These are phyloP conservation scores for Fusarium verticillioides DNA, from an alignment of 2,329 filamentous ascomycete species.

Conservation along the genomic window DNA sequence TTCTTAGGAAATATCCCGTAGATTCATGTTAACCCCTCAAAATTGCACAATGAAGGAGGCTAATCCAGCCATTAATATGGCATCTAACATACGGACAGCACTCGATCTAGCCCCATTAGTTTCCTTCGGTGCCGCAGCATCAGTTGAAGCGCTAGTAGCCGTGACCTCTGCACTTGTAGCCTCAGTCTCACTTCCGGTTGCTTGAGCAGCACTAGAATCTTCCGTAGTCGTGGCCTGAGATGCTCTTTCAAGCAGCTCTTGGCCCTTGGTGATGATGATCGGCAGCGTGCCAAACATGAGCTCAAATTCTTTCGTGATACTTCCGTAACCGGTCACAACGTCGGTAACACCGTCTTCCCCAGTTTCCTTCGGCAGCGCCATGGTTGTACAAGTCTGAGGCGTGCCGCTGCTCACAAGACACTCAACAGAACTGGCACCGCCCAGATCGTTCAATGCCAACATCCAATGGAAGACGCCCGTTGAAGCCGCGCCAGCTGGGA, in stretches of 20 bases:
- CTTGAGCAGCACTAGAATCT: neutral
- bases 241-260: neutral
- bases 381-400: neutral
- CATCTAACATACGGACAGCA: neutral
- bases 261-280: neutral
- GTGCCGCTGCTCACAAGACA: slow-evolving; percentile 1
- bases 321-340: neutral
- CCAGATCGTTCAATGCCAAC: neutral
- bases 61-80: neutral
- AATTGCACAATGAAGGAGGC: neutral
- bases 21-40: neutral
- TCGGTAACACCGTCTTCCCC: neutral
- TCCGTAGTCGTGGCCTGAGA: neutral
- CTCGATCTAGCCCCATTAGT: neutral
- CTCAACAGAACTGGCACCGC: neutral
- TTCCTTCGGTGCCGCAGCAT: neutral
- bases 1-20: too few species aligned
- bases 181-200: neutral
- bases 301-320: neutral
- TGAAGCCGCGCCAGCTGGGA: neutral
- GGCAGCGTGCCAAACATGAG: neutral
- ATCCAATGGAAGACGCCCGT: slow-evolving; percentile 16
- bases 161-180: neutral
- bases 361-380: neutral
- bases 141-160: neutral